A percentile compares a stretch with the other conserved stretches of the same genome.
These are phyloP conservation scores for Malassezia cuniculi DNA, from an alignment of 1,284 basidiomycete genomes.

Conservation along the genomic window DNA sequence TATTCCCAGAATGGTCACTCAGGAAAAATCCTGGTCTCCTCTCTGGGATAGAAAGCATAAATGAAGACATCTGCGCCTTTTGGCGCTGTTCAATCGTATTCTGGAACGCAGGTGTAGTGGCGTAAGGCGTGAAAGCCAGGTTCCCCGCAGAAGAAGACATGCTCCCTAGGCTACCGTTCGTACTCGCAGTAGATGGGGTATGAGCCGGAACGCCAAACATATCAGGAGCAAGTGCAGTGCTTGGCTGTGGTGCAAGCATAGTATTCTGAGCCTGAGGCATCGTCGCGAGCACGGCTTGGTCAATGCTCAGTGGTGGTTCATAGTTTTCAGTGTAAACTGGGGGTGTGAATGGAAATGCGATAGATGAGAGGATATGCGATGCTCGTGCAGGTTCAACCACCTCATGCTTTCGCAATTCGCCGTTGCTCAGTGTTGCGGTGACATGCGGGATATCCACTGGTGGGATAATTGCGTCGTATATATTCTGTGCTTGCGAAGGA, in stretches of 20 bases:
- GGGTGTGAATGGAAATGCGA: constrained; percentile 36
- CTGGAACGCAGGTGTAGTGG: too few species aligned
- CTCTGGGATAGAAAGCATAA: constrained; percentile 29
- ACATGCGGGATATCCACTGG: too few species aligned
- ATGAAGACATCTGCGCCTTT: constrained; percentile 25
- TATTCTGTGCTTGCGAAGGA: too few species aligned
- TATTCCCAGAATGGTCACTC: constrained; percentile 19
- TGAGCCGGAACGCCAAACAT: too few species aligned
- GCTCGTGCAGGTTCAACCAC: constrained; percentile 35
- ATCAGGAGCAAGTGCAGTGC: too few species aligned
- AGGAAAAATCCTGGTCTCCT: constrained; percentile 13
- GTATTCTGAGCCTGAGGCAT: constrained; percentile 6
- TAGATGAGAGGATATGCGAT: constrained; percentile 25
- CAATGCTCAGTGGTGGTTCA: constrained; percentile 20
- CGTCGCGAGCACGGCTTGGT: constrained; percentile 7
- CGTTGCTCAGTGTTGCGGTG: too few species aligned
- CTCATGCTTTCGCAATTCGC: constrained; percentile 29
- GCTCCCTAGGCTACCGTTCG: too few species aligned
- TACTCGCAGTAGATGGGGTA: too few species aligned
- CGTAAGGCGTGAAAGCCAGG: too few species aligned
- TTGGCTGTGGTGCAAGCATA: constrained; percentile 17
- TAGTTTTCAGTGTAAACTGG: constrained; percentile 24
- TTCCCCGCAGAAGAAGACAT: too few species aligned
- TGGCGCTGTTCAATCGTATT: constrained; percentile 30
- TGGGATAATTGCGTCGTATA: too few species aligned